These are phyloP conservation scores for Epichloe gansuensis DNA, from an alignment of 2,329 filamentous ascomycete genomes.

Conservation along the genomic window DNA sequence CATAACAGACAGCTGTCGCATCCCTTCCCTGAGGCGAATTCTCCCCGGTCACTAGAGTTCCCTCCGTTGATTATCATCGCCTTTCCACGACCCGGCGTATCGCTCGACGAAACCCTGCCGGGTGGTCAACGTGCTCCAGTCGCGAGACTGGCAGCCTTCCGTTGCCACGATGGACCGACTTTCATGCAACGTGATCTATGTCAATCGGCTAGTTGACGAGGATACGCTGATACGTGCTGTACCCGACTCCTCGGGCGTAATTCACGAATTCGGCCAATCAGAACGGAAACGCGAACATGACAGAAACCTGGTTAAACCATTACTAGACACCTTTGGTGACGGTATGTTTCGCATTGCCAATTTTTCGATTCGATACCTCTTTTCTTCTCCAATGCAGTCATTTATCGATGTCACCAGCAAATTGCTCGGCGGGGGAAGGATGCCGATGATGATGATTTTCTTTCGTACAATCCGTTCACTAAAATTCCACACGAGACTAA, in stretches of 20 bases:
- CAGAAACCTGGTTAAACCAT: conserved; percentile 32
- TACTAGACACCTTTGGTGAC: conserved; percentile 42
- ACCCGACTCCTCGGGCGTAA: conserved; percentile 7
- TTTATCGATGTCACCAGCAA: no score
- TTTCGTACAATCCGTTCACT: neutral
- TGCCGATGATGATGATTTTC: no score
- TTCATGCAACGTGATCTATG: conserved; percentile 46
- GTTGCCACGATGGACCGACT: conserved; percentile 44
- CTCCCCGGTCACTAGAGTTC: no score
- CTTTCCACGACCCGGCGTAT: conserved; percentile 1
- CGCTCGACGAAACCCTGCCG: conserved; percentile 12
- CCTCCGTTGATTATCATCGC: neutral
- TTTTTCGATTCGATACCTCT: neutral
- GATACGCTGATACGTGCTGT: conserved; percentile 29
- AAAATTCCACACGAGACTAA: conserved; percentile 9
- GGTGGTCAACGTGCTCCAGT: conserved; percentile 45
- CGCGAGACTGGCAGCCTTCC: conserved; percentile 46
- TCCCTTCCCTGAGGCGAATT: neutral
- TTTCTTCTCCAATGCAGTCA: neutral
- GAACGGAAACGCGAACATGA: conserved; percentile 28
- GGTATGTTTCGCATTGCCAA: conserved; percentile 22
- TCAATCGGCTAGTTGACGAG: conserved; percentile 39
- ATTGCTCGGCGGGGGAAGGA: no score
- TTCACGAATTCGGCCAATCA: conserved; percentile 5
- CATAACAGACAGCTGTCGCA: neutral